Base-by-base conservation (phyloP, 2,329 filamentous ascomycete genomes). In the Cadophora gregata region DNA sequence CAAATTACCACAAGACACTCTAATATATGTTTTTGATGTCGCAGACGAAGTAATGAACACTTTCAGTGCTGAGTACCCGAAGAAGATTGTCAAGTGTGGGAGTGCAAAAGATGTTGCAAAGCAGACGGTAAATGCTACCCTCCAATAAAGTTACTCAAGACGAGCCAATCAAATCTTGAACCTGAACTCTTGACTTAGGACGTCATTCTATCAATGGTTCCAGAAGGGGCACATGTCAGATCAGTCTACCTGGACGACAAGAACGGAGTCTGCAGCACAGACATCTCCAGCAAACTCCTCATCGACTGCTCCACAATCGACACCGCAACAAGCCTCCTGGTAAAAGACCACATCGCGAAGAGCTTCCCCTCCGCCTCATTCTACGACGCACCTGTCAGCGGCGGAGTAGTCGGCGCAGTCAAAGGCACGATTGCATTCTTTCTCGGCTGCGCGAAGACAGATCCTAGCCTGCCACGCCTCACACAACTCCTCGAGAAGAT, bases 231-330 rank as follows among this genome's bases (percentile, higher is more conserved):
- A 53, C 89, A 92, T 74, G 89, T 92, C 65, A 85, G 86, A 72
- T 83, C 84, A n/a, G 89, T 91, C 42, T 92, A 89, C 75, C 71
- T 77, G 9, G 69, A 76, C 62, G 33, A 71, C 0, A 19, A 61
- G 4, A 82, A 84, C 61, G 81, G 85, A 33, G 88, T 92, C 75
- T 81, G 90, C 7, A 60, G 67, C 12, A 25, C 21, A 12, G 51
- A 56, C 14, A 21, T 51, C 76, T 78, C 51, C 68, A n/a, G 25
- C 38, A 69, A 67, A 62, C 80, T 92, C 21, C 89, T 92, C 74
- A 89, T 93, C 71, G 90, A 92, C 76, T 89, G 86, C 72, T 91
- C 89, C 9, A 92, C 90, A 1, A 92, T 93, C 73, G 90, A 92
- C 75, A 87, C 88, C 0, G 83, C 83, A 64, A 89, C 88, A 1